Evolutionary conservation across 164 flowering plant genomes (phyloP), one percentile per base, ranked within the genome.

Genomic region (Macadamia integrifolia): DNA sequence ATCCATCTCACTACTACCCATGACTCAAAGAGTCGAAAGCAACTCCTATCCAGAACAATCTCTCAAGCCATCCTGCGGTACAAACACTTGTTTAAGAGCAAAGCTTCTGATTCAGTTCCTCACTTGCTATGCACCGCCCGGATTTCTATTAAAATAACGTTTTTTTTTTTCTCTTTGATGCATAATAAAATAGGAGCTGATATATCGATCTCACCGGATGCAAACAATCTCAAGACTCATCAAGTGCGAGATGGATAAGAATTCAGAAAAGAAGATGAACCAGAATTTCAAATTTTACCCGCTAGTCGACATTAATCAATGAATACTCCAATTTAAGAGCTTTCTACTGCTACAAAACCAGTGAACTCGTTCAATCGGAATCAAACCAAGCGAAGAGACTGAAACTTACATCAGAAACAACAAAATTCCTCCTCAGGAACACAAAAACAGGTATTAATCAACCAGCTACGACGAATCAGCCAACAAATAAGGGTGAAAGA

Each of bases 1-100:
- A 61, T 88, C 93, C 70, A 74, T 76, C 71, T 92, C 96, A 74
- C 87, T 78, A 71, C 87, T 78, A 12, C 88, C 90, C 98, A 92
- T 92, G 50, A 43, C 66, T 75, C 69, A 66, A 23, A 35, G 40
- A 35, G 40, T 35, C 40, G 40, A 77, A 28, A 61, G 61, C 75
- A 60, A 80, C 69, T 68, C 68, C 67, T 58, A 44, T 70, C 60
- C 60, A 61, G 29, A 61, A 50, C 14, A 35, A 35, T 35, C 60
- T 40, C 62, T 72, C 77, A 76, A 68, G 76, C 68, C 88, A 79
- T 83, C 65, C 88, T 80, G 71, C 73, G 74, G 62, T 12, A 46
- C 13, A 46, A 46, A 9, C 9, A 46, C 50, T 46, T 46, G 12
- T 46, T 46, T 46, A 3, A 46, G 9, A 11, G 50, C 9, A 46